A percentile compares a stretch with the other conserved stretches of the same genome.
phyloP scores from a whole-genome alignment of 257 asterid species.

The Thymus quinquecostatus region DNA sequence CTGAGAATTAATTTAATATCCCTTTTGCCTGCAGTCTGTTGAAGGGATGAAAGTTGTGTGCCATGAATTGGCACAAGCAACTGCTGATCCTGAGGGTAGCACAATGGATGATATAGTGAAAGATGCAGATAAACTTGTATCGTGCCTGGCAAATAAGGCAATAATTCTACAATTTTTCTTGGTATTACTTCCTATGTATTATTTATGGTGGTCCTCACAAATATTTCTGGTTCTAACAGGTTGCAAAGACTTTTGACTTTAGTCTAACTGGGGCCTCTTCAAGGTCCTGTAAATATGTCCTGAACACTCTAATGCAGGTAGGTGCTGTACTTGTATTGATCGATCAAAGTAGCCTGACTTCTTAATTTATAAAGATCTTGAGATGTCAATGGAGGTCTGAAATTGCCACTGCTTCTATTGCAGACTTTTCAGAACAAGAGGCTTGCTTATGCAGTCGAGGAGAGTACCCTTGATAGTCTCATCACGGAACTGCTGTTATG shows the following conservation, averaged over 20 bases:
- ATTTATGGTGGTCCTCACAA: conserved; percentile 25
- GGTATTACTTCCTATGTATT: conserved; percentile 12
- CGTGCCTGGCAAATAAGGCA: conserved; percentile 96
- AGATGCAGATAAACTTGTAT: conserved; percentile 97
- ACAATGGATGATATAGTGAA: conserved; percentile 74
- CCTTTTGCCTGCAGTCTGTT: conserved; percentile 71
- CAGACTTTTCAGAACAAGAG: conserved; percentile 94
- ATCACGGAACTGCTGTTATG: conserved; percentile 96
- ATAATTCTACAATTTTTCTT: conserved; percentile 9
- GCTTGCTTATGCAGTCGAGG: conserved; percentile 88
- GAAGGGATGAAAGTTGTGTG: conserved; percentile 99
- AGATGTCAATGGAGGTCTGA: conserved; percentile 14
- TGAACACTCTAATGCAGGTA: conserved; percentile 98
- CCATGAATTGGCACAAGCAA: conserved; percentile 89
- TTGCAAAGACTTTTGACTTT: conserved; percentile 92
- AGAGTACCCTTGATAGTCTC: conserved; percentile 84
- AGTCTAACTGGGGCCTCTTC: conserved; percentile 96
- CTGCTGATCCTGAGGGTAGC: conserved; percentile 86
- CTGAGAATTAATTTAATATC: conserved; percentile 1
- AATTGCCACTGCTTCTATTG: conserved; percentile 32
- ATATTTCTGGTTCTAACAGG: conserved; percentile 53
- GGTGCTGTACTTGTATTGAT: conserved; percentile 18
- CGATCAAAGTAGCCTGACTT: conserved; percentile 1
- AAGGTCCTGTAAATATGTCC: conserved; percentile 98
- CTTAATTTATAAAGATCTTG: background rate